phyloP scores from a whole-genome alignment of 23 red algal species.

The Gracilariopsis chorda region DNA sequence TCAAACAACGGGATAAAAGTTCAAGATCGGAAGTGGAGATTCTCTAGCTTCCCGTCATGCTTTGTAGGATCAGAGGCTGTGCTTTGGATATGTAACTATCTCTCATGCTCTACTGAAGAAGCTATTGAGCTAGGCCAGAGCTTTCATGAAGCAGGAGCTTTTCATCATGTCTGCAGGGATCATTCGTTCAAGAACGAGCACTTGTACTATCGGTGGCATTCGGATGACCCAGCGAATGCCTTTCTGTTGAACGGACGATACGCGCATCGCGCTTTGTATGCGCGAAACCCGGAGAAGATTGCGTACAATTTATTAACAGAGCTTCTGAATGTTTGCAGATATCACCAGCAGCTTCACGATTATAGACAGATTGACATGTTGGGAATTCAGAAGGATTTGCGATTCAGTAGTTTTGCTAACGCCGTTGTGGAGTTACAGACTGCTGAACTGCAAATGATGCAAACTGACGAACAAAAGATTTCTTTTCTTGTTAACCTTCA shows the following conservation, averaged over 20 bases:
- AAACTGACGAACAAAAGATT: constrained; percentile 62
- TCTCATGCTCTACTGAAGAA: background rate
- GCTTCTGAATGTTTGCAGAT: constrained; percentile 22
- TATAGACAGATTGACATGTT: constrained; percentile 34
- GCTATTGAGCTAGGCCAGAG: constrained; percentile 24
- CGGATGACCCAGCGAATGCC: constrained; percentile 27
- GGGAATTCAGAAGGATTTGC: constrained; percentile 7
- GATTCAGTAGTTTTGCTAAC: background rate
- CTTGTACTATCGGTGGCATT: constrained; percentile 70
- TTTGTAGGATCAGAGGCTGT: constrained; percentile 53
- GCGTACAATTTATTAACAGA: background rate
- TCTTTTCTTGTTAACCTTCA: constrained; percentile 95
- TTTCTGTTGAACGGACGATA: constrained; percentile 22
- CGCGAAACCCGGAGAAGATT: background rate
- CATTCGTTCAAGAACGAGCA: constrained; percentile 76
- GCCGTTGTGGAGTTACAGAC: constrained; percentile 53
- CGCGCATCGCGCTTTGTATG: background rate
- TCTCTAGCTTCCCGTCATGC: background rate
- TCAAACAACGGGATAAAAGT: background rate
- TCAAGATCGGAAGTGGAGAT: constrained; percentile 44
- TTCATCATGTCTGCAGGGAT: constrained; percentile 77
- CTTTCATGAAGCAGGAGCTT: constrained; percentile 42
- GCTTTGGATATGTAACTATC: constrained; percentile 7
- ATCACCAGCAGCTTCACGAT: constrained; percentile 37
- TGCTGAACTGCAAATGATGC: background rate